These are phyloP conservation scores for Claviceps sorghi DNA, from an alignment of 2,329 filamentous ascomycete genomes.

Conservation along the genomic window DNA sequence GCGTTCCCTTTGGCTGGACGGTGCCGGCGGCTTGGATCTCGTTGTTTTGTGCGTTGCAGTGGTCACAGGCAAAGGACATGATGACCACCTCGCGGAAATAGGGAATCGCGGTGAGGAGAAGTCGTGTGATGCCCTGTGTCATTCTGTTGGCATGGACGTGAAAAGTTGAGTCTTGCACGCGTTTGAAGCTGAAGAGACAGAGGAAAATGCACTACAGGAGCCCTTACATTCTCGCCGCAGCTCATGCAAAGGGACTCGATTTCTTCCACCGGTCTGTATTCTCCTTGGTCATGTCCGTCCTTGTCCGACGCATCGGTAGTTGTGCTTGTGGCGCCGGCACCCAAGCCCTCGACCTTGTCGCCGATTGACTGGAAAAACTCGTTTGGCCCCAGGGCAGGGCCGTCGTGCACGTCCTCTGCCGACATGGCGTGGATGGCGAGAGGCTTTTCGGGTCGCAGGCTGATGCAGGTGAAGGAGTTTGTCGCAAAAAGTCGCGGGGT, in stretches of 20 bases:
- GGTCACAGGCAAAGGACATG: conserved; percentile 88
- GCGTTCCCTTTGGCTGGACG: conserved; percentile 76
- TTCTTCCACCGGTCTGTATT: conserved; percentile 45
- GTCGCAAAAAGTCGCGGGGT: background rate
- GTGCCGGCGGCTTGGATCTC: conserved; percentile 86
- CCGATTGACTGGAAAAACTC: conserved; percentile 51
- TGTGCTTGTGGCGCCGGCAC: conserved; percentile 20
- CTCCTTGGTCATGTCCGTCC: conserved; percentile 26
- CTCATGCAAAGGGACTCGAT: conserved; percentile 78
- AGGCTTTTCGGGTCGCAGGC: background rate
- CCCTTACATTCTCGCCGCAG: conserved; percentile 58
- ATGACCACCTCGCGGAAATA: conserved; percentile 97
- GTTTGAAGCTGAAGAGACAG: background rate
- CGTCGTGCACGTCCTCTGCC: conserved; percentile 23
- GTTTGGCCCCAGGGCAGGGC: conserved; percentile 23
- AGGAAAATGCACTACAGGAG: background rate
- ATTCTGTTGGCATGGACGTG: background rate
- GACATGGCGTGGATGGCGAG: conserved; percentile 22
- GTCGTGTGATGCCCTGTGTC: conserved; percentile 62
- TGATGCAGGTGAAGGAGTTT: background rate
- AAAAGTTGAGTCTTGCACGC: background rate
- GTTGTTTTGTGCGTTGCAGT: conserved; percentile 82
- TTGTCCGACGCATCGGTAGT: conserved; percentile 18
- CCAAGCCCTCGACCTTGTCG: conserved; percentile 40
- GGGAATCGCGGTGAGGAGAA: conserved; percentile 83